Evolutionary conservation across 768 basidiomycete genomes (phyloP), one percentile per base, ranked within the genome.

Genomic region (Boletus sensibilis): DNA sequence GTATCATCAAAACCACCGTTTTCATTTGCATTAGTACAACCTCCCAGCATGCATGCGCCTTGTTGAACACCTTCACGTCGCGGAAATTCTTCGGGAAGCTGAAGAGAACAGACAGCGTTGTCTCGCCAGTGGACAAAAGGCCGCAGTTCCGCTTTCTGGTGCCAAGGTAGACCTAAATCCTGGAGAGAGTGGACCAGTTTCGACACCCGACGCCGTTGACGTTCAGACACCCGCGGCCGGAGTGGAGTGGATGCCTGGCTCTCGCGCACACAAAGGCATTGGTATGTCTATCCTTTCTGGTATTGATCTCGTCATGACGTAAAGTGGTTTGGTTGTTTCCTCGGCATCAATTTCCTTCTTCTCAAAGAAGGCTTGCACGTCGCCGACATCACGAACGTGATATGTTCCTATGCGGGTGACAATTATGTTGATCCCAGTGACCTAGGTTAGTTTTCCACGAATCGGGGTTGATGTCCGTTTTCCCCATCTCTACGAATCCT

Each of bases 11-110:
- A 37, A 38, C 6, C 18, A 23, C 18, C 18, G 29, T 50, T 14
- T 45, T 31, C 25, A 4, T 39, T 21, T 7, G 16, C 16, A 38
- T 33, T 51, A 90, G 86, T 90, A 89, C 63, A 86, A 88, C 64
- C 75, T 91, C 18, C 87, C 90, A 0, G 82, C 87, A 5, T 90
- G 87, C 64, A 75, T 92, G 70, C 83, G 88, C 20, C 76, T 91
- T 33, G 68, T 91, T 16, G 88, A 91, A 67, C 84, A 86, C 4
- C 80, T 87, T 1, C 85, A 90, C 64, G 78, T 83, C 27, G 79
- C 81, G 8, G 90, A 92, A 65, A 81, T 90, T 14, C 75, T 92
- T 1, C 80, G 85, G 11, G 85, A 83, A 53, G 83, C 84, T 14
- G 87, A 86, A 2, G 75, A 80, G 0, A 56, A 66, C 29, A 60